Base-by-base conservation (phyloP, 1,284 basidiomycete species). In the Anthracocystis setariae region DNA sequence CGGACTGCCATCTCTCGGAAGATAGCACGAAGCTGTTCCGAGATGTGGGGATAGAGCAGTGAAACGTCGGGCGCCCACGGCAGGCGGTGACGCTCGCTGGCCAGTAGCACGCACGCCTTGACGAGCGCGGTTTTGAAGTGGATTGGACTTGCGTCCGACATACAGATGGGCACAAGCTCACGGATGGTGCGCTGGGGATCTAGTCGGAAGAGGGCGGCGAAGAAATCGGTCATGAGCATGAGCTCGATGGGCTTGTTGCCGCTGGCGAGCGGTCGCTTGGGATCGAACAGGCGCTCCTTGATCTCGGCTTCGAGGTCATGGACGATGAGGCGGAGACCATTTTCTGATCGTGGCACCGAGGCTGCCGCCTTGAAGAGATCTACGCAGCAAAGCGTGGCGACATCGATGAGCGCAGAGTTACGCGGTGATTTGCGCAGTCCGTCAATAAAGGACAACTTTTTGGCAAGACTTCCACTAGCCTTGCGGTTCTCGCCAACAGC, bases 291-390 rank as follows among this genome's bases (percentile, higher is more conserved):
- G 20, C 69, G 64, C 35, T 79, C 78, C 48, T 66, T 66, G 43
- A 80, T 51, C 27, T 80, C 78, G 24, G 53, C 53, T 24, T 79
- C 78, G 24, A 80, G 35, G 43, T 80, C 77, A 9, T 71, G 85
- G 0, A 90, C 90, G 23, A 93, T 84, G 48, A 80, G 80, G 23
- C 89, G 87, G 24, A 94, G 81, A 10, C 93, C 91, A 10, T 84
- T 81, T 12, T 84, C 83, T 5, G 87, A 88, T n/a, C 55, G 54
- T 2, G 87, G 86, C 29, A 92, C 86, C 53, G 88, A 87, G 42
- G 89, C 89, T 3, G 92, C 92, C 1, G 90, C 92, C 59, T 90
- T 88, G 82, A 92, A 91, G 32, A 93, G 84, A 78, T 96, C 93
- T 25, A 93, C 86, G 49, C 88, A 88, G 81, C 92, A 93, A 2